Evolutionary conservation across 306 rosid genomes (phyloP), one percentile per base, ranked within the genome.

Genomic region (Cicer bijugum): DNA sequence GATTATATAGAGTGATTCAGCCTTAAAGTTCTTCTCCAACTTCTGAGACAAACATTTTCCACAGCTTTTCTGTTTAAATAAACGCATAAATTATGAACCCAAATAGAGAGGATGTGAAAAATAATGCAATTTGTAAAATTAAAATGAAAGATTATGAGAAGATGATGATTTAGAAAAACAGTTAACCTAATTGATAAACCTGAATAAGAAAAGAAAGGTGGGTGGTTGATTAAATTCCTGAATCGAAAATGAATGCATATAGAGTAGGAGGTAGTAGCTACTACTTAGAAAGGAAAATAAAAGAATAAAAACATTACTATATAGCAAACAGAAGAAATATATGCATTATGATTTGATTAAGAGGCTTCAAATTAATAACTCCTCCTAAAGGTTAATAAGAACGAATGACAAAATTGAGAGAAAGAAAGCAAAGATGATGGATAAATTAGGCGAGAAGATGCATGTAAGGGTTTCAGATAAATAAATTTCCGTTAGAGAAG

Each of bases 401-500:
- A 28, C 5, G 35, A 28, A 59, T 42, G 28, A 60, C 56, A 59
- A 16, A 60, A 65, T 53, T 70, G 56, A 19, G 70, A 8, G n/a
- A 39, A 9, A 37, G 7, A 4, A 23, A 23, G 7, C 33, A 23
- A 23, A 23, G 33, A 23, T 23, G 33, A 1, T 46, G 7, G 15
- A 46, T 4, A 46, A 2, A 38, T n/a, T 33, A 8, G 37, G 20
- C 33, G 33, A 28, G 68, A 14, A 6, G 2, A 20, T 20, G 12
- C 4, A 57, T 23, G 63, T 23, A 57, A 62, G 48, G 40, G 38
- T 57, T 23, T 57, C 9, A 16, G 43, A 28, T 33, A 6, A 23
- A 28, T 39, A 23, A 1, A 17, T 82, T 76, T 82, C 83, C 60
- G 92, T 84, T 82, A 84, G 19, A 78, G 16, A 1, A 7, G 65